Evolutionary conservation across 2,329 filamentous ascomycete genomes (phyloP).

Genomic region (Corinectria fuckeliana): DNA sequence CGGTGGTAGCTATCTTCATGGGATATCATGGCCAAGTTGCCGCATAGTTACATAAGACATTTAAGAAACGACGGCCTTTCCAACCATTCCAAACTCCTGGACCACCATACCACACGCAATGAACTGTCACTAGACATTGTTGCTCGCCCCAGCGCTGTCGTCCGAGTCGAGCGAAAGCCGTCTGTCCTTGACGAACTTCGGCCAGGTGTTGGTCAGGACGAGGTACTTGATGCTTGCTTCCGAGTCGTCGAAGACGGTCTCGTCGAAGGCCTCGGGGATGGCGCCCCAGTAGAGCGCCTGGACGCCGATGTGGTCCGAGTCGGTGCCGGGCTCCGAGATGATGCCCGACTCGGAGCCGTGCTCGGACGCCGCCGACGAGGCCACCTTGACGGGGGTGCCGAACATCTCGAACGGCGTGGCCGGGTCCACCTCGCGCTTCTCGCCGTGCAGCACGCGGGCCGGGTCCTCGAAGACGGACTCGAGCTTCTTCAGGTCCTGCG

Average conservation of each 20-base stretch:
- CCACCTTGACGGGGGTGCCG: conserved; percentile 31
- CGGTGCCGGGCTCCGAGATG: conserved; percentile 19
- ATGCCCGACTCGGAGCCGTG: conserved; percentile 35
- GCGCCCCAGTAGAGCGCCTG: conserved; percentile 49
- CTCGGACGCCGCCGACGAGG: conserved; percentile 25
- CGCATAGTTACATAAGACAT: conserved; percentile 13
- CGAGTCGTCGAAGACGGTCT: conserved; percentile 64
- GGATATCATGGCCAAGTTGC: conserved; percentile 6
- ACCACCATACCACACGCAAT: too few relatives aligned
- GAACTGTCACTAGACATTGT: neutral
- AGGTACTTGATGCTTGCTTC: conserved; percentile 70
- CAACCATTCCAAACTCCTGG: neutral
- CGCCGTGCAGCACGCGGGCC: conserved; percentile 53
- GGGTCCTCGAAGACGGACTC: conserved; percentile 63
- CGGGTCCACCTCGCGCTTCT: conserved; percentile 47
- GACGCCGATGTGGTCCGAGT: conserved; percentile 31
- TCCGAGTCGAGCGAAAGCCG: conserved; percentile 43
- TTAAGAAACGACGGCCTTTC: neutral
- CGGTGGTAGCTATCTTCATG: too few relatives aligned
- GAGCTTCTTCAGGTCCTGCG: conserved; percentile 59
- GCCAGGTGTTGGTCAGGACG: conserved; percentile 74
- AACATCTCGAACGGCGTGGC: conserved; percentile 52
- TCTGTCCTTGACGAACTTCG: conserved; percentile 59
- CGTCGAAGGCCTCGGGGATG: conserved; percentile 59
- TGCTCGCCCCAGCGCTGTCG: conserved; percentile 31